Conservation (phyloP, 176 grass and related monocot species). For the Calamus simplicifolius region DNA sequence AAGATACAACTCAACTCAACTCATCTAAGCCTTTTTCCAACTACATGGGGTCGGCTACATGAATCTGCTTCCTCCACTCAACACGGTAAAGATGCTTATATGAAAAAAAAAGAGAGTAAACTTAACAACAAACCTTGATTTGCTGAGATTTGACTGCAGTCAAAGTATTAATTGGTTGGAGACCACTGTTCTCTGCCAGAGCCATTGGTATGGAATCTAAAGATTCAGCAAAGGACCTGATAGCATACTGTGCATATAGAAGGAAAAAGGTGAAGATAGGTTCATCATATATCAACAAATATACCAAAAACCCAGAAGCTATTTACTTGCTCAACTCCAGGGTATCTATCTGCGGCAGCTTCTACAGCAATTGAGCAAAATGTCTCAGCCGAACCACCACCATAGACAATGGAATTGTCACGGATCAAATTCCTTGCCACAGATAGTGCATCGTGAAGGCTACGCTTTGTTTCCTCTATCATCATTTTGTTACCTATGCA, state of each 20-base stretch:
- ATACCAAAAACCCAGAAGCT: neutral
- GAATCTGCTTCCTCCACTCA: too few species aligned
- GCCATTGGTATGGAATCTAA: conserved; percentile 72
- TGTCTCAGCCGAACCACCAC: conserved; percentile 77
- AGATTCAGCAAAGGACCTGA: conserved; percentile 86
- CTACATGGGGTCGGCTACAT: too few species aligned
- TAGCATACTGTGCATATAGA: conserved; percentile 66
- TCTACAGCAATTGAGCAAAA: conserved; percentile 76
- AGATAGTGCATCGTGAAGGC: conserved; percentile 70
- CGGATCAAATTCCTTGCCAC: conserved; percentile 87
- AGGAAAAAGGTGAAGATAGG: conserved; percentile 1
- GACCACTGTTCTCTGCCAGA: conserved; percentile 81
- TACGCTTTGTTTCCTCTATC: conserved; percentile 86
- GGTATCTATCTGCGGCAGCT: conserved; percentile 56
- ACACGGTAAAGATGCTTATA: too few species aligned
- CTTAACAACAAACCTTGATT: conserved; percentile 43
- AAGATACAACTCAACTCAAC: too few species aligned
- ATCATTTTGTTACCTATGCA: conserved; percentile 84
- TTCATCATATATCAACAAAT: neutral
- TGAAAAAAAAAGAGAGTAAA: too few species aligned
- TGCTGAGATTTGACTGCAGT: conserved; percentile 80
- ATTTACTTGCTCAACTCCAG: conserved; percentile 77
- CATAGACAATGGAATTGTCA: conserved; percentile 75
- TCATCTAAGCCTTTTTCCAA: too few species aligned
- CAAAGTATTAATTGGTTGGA: conserved; percentile 68